phyloP scores from a whole-genome alignment of 139 green algal genomes.

The Tetraselmis chui region DNA sequence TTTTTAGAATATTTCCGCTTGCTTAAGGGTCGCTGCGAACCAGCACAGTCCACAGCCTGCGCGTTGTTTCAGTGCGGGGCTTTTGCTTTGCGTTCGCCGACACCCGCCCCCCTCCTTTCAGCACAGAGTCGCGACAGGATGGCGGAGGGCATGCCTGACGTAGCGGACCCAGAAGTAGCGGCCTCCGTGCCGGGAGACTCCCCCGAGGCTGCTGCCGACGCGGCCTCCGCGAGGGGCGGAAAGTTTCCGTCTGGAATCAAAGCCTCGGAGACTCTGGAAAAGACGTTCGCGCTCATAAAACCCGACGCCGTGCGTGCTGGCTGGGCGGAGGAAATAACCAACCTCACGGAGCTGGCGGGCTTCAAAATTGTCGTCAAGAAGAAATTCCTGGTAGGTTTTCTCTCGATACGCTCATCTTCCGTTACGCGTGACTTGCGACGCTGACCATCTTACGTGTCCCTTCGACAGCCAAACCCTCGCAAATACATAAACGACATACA shows the following conservation, averaged over 20 bases:
- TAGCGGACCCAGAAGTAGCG: background rate
- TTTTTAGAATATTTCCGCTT: no score
- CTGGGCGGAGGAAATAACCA: conserved; percentile 58
- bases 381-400: conserved; percentile 58
- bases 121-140: no score
- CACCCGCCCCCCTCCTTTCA: no score
- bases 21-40: no score
- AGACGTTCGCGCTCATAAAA: conserved; percentile 67
- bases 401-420: no score
- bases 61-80: no score
- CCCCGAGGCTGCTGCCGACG: background rate
- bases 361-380: conserved; percentile 62
- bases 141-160: background rate
- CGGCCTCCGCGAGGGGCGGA: background rate
- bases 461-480: no score
- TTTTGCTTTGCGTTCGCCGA: no score
- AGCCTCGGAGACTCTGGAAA: conserved; percentile 18
- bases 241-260: background rate
- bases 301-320: conserved; percentile 56
- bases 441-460: no score
- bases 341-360: conserved; percentile 53
- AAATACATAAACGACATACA: no score
- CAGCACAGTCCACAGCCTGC: no score
- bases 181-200: background rate
- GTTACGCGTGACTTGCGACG: no score